Conservation (phyloP, 306 rosid genomes). For the Gastrolobium bilobum region DNA sequence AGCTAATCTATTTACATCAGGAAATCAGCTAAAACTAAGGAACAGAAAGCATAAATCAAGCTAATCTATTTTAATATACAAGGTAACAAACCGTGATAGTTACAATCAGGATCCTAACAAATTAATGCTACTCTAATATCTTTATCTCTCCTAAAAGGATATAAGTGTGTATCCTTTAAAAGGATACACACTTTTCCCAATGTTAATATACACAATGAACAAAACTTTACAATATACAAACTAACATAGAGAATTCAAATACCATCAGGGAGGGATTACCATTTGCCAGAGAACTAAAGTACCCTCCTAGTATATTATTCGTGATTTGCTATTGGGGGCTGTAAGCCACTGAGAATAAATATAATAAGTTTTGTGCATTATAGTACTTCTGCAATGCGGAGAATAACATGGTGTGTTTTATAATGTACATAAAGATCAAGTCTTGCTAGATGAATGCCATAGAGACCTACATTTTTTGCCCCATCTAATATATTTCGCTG, state of each 20-base stretch:
- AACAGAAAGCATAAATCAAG: too few species aligned
- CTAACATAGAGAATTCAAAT: background rate
- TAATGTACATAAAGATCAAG: background rate
- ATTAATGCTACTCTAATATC: too few species aligned
- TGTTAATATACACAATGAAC: too few species aligned
- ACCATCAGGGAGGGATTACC: background rate
- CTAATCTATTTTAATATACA: too few species aligned
- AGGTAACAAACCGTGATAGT: too few species aligned
- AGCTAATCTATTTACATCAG: too few species aligned
- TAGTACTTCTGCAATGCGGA: background rate
- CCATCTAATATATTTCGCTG: background rate
- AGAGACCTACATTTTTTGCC: slow-evolving; percentile 29
- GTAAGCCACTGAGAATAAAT: background rate
- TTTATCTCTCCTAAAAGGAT: too few species aligned
- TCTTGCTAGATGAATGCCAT: background rate
- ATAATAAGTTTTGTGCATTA: background rate
- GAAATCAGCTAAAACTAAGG: too few species aligned
- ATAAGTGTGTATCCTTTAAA: too few species aligned
- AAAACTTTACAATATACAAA: too few species aligned
- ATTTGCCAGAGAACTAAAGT: background rate
- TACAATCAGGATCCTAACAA: too few species aligned
- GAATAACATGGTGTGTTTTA: background rate
- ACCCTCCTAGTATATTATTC: background rate
- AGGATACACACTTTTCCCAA: too few species aligned
- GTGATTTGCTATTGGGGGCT: background rate